Evolutionary conservation across 116 monocot species (phyloP), one percentile per base, ranked within the genome.

Genomic region (Papilionanthe hybrid): DNA sequence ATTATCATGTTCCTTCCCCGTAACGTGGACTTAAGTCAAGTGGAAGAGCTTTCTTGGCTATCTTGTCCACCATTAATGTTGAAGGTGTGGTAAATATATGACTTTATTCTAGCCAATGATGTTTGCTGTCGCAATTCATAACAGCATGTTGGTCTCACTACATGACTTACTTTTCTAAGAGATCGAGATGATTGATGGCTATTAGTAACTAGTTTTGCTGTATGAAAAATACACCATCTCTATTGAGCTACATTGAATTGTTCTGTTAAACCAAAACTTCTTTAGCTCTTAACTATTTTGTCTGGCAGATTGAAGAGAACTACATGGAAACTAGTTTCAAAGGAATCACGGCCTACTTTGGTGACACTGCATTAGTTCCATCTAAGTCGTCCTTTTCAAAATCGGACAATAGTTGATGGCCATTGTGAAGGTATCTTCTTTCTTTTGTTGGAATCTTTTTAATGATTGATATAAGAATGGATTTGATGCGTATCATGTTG

Each of bases 1-100:
- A 83, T 93, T 75, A 90, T 90, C 55, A 88, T 90, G 89, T 93
- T 90, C 79, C 83, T 93, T 78, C 93, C 93, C 20, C 85, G 89
- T 50, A 90, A 83, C 77, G 81, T 93, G 77, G 87, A 90, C 78
- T 65, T 81, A 68, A 82, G 78, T 48, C 87, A 93, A 81, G 90
- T 93, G 81, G 90, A 85, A 80, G 85, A 93, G 77, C 88, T 93
- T 82, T 83, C 90, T 72, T 93, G 93, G 93, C 80, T 93, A 50
- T 93, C 90, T 60, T 85, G 85, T 3, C 93, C 93, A 45, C 90
- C 90, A 43, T 49, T 90, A 22, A 71, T 85, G 42, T 65, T 90
- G 29, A 80, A 85, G 88, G 93, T 93, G 81, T 45, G 3, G 22
- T 49, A 68, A 28, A 7, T 68, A 10, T 28, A 10, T 30, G 37